Conservation (phyloP, 2,329 filamentous ascomycete genomes). For the Botrytis byssoidea region DNA sequence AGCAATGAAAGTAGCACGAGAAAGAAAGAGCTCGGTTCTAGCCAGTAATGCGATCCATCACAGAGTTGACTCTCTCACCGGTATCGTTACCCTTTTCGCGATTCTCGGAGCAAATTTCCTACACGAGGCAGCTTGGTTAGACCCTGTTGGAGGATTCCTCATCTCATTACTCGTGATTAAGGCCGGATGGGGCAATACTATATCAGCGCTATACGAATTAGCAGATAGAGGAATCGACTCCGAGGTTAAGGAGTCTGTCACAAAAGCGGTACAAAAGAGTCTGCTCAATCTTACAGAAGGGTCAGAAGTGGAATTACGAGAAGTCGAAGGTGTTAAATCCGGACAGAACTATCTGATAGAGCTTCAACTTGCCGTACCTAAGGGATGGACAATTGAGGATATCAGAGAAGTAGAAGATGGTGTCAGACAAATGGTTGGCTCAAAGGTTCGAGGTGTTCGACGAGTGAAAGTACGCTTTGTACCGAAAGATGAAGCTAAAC, state of each 20-base stretch:
- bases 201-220: conserved; percentile 78
- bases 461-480: conserved; percentile 83
- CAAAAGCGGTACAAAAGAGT: conserved; percentile 61
- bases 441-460: conserved; percentile 78
- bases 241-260: conserved; percentile 73
- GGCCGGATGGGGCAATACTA: conserved; percentile 84
- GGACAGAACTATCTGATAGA: conserved; percentile 96
- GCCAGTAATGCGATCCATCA: conserved; percentile 96
- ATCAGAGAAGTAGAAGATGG: conserved; percentile 68
- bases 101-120: conserved; percentile 89
- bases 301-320: conserved; percentile 66
- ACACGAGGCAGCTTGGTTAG: conserved; percentile 83
- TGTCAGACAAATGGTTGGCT: conserved; percentile 70
- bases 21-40: conserved; percentile 92
- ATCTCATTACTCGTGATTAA: conserved; percentile 93
- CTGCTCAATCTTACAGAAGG: conserved; percentile 54
- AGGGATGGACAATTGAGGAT: conserved; percentile 70
- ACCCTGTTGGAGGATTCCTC: conserved; percentile 87
- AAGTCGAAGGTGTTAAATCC: conserved; percentile 87
- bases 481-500: conserved; percentile 57
- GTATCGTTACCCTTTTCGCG: conserved; percentile 85
- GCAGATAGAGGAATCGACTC: conserved; percentile 87
- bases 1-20: conserved; percentile 94
- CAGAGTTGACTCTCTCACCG: conserved; percentile 91
- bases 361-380: conserved; percentile 78